Evolutionary conservation across 495 filamentous ascomycete species (phyloP).

Genomic region (Oleoguttula mirabilis): DNA sequence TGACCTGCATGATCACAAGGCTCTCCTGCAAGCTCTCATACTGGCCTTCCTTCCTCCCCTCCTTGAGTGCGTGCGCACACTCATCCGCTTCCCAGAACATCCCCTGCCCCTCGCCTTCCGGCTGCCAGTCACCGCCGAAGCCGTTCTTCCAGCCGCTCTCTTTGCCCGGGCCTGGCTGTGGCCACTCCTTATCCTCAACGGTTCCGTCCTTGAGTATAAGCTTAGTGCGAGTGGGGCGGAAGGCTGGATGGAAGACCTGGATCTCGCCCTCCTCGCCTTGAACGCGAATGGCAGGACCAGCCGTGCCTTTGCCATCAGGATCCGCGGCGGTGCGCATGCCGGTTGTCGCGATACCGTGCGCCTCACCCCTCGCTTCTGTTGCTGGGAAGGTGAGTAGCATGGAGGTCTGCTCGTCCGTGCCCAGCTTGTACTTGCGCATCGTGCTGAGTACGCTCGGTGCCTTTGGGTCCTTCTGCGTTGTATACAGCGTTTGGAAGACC

Average conservation of each 20-base stretch:
- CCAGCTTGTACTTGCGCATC: slow-evolving; percentile 68
- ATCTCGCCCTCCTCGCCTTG: slow-evolving; percentile 81
- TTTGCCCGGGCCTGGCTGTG: slow-evolving; percentile 18
- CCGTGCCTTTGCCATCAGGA: slow-evolving; percentile 48
- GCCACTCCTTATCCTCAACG: slow-evolving; percentile 29
- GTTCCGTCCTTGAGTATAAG: slow-evolving; percentile 36
- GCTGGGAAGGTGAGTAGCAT: slow-evolving; percentile 65
- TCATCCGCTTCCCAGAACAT: slow-evolving; percentile 98
- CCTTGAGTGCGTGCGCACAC: slow-evolving; percentile 66
- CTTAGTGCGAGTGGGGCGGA: slow-evolving; percentile 53
- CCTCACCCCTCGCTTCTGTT: slow-evolving; percentile 27
- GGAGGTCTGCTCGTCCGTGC: slow-evolving; percentile 70
- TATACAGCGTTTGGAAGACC: slow-evolving; percentile 87
- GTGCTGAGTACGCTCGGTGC: slow-evolving; percentile 46
- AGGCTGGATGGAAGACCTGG: slow-evolving; percentile 64
- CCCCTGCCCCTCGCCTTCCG: slow-evolving; percentile 47
- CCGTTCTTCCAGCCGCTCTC: slow-evolving; percentile 25
- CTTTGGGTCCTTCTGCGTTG: slow-evolving; percentile 46
- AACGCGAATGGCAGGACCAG: slow-evolving; percentile 63
- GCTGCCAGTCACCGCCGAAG: slow-evolving; percentile 13
- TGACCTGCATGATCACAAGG: slow-evolving; percentile 81
- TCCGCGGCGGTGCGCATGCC: slow-evolving; percentile 55
- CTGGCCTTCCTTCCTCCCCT: slow-evolving; percentile 71
- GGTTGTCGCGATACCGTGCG: slow-evolving; percentile 70
- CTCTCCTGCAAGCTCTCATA: slow-evolving; percentile 68